Conservation (phyloP, 2,329 filamentous ascomycete genomes). For the Cytospora chrysosperma region DNA sequence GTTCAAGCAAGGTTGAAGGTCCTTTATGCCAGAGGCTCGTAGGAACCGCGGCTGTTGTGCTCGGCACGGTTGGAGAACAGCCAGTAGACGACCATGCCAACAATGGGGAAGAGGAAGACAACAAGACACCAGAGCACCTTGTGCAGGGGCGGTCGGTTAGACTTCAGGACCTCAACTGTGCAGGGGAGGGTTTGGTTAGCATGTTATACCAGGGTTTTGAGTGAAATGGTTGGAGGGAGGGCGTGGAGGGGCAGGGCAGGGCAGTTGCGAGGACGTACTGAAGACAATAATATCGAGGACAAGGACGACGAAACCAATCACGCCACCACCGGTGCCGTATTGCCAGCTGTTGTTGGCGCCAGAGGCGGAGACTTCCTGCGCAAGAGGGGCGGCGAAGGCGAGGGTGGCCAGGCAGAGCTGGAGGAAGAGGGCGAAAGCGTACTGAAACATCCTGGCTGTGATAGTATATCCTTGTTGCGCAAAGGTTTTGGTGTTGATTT, state of each 20-base stretch:
- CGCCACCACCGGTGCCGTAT: slow-evolving; percentile 60
- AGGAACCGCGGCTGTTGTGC: slow-evolving; percentile 53
- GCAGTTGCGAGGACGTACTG: slow-evolving; percentile 43
- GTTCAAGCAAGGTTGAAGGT: no score
- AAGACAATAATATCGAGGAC: slow-evolving; percentile 63
- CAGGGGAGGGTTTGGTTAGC: neutral
- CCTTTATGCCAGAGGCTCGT: slow-evolving; percentile 47
- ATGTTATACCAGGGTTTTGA: neutral
- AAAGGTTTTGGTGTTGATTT: neutral
- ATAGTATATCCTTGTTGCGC: neutral
- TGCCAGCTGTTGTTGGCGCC: slow-evolving; percentile 49
- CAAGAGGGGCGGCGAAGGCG: slow-evolving; percentile 48
- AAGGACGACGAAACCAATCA: slow-evolving; percentile 60
- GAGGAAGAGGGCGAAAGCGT: slow-evolving; percentile 44
- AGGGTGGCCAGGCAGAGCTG: slow-evolving; percentile 53
- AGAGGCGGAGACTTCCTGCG: slow-evolving; percentile 38
- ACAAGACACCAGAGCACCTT: slow-evolving; percentile 64
- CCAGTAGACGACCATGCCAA: slow-evolving; percentile 62
- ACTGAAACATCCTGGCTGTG: slow-evolving; percentile 31
- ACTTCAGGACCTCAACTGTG: slow-evolving; percentile 63
- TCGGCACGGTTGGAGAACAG: slow-evolving; percentile 61
- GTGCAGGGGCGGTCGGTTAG: slow-evolving; percentile 54
- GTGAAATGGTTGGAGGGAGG: no score
- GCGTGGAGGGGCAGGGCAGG: no score
- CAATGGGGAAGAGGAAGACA: slow-evolving; percentile 63